Conservation (phyloP, 2,329 filamentous ascomycete genomes). For the Fusarium sp. region DNA sequence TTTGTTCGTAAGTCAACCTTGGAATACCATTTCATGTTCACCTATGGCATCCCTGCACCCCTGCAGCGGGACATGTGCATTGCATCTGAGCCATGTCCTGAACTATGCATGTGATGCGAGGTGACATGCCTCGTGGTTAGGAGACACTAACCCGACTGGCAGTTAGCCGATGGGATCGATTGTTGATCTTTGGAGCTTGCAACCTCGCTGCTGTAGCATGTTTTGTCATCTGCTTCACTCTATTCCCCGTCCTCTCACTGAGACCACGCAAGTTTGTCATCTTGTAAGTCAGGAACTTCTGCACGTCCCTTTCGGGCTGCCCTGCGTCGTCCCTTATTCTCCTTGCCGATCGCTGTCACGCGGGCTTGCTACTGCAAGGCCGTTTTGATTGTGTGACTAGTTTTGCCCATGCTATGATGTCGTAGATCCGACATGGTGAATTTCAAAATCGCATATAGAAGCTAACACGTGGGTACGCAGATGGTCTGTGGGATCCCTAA, state of each 20-base stretch:
- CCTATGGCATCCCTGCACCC: conserved; percentile 50
- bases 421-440: conserved; percentile 27
- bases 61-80: conserved; percentile 62
- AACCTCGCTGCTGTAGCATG: conserved; percentile 90
- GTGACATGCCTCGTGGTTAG: conserved; percentile 58
- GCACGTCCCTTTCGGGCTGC: conserved; percentile 5
- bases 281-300: conserved; percentile 75
- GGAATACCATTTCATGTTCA: conserved; percentile 31
- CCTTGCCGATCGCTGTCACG: conserved; percentile 34
- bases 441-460: conserved; percentile 25
- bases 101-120: conserved; percentile 57
- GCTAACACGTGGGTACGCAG: conserved; percentile 62
- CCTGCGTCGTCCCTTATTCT: conserved; percentile 16
- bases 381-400: conserved; percentile 27
- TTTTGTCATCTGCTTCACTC: conserved; percentile 91
- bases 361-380: conserved; percentile 14
- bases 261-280: conserved; percentile 95
- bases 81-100: conserved; percentile 52
- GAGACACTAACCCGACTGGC: conserved; percentile 53
- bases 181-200: conserved; percentile 91
- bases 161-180: conserved; percentile 98
- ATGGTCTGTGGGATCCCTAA: conserved; percentile 91
- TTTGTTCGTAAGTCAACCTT: conserved; percentile 83
- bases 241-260: conserved; percentile 85
- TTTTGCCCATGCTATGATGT: conserved; percentile 34